Evolutionary conservation across 345 rosid species (phyloP), one percentile per base, ranked within the genome.

Genomic region (Bruguiera sexangula): DNA sequence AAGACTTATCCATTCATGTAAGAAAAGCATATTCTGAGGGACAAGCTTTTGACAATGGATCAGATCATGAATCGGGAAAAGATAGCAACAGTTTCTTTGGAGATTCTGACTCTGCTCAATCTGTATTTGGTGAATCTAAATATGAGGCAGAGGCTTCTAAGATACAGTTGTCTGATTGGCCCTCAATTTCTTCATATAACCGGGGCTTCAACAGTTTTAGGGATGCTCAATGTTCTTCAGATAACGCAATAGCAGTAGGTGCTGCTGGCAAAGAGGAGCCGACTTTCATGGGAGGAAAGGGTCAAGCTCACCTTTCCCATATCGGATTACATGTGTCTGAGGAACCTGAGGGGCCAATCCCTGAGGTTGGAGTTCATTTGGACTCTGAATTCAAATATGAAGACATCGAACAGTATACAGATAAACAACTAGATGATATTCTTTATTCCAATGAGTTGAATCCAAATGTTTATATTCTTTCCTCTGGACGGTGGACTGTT

Each of bases 401-500:
- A 61, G 68, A 21, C 39, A 48, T 78, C 13, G 88, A 89, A 50
- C 82, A 82, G 34, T 78, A 46, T 31, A 66, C 65, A 64, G 89
- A 81, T 29, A 79, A 85, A 60, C 88, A 85, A 73, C 75, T 82
- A 7, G 87, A 81, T 48, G 86, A 76, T 65, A 60, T 68, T 69
- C 71, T 78, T 22, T 36, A 74, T 71, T 63, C 84, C 9, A 62
- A 56, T 10, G 85, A 51, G 8, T 67, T 24, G 67, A 84, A 81
- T 68, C 78, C 86, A 62, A 78, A 79, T 66, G 60, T 34, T 1
- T 84, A 71, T 68, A 81, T 82, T 70, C 86, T 87, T 76, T 89
- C 96, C 46, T 88, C 93, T 10, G 93, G 93, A 65, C 82, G 90
- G 73, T 86, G 88, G 92, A 68, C 71, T n/a, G 68, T 81, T 65